Conservation (phyloP, 768 basidiomycete species). For the Leucocoprinus birnbaumii region DNA sequence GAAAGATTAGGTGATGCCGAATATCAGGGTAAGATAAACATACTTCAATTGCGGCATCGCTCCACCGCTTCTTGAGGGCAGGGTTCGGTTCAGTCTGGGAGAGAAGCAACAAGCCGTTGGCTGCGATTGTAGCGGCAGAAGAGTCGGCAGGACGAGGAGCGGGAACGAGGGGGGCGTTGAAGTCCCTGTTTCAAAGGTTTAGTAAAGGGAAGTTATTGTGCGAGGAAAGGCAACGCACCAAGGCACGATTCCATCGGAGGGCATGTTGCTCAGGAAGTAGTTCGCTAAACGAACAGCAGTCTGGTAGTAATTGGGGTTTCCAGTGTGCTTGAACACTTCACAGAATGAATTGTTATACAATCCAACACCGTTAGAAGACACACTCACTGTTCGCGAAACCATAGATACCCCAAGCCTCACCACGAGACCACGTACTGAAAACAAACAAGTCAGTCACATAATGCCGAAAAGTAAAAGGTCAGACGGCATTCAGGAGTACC, state of each 20-base stretch:
- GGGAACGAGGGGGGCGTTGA: constrained; percentile 60
- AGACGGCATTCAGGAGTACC: constrained; percentile 9
- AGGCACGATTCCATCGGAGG: constrained; percentile 60
- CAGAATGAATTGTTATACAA: background rate
- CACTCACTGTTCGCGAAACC: constrained; percentile 66
- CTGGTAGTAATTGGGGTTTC: constrained; percentile 46
- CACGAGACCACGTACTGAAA: constrained; percentile 68
- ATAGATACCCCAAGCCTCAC: constrained; percentile 70
- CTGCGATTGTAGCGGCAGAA: constrained; percentile 64
- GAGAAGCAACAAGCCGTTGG: constrained; percentile 57
- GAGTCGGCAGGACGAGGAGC: constrained; percentile 61
- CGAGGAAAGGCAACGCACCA: constrained; percentile 39
- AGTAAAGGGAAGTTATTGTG: background rate
- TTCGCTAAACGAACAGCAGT: constrained; percentile 56
- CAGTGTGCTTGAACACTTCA: constrained; percentile 59
- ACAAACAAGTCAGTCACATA: background rate
- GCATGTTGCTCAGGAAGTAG: constrained; percentile 60
- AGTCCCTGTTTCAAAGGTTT: constrained; percentile 49
- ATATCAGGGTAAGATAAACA: constrained; percentile 8
- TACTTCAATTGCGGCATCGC: constrained; percentile 46
- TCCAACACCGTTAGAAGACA: background rate
- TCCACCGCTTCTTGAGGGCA: constrained; percentile 37
- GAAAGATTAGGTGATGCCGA: background rate
- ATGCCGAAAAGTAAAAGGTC: background rate
- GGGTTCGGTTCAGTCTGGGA: constrained; percentile 37